These are phyloP conservation scores for Lignosus rhinocerotis DNA, from an alignment of 1,284 basidiomycete species.

Conservation along the genomic window DNA sequence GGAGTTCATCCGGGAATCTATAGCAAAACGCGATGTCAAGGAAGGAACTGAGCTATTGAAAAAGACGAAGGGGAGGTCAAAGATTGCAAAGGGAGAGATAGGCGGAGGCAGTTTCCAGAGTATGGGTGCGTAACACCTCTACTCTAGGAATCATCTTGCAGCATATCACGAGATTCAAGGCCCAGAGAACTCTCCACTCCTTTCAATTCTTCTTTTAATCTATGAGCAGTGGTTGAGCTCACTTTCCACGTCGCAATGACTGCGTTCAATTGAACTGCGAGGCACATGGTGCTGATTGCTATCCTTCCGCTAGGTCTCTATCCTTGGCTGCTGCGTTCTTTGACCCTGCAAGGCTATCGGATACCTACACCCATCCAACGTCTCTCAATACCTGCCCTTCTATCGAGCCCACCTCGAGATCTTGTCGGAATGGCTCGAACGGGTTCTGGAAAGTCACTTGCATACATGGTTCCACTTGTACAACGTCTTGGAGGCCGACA, in stretches of 20 bases:
- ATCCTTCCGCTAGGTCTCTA: conserved; percentile 70
- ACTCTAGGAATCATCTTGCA: neutral
- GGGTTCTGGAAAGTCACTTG: conserved; percentile 97
- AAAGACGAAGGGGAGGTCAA: conserved; percentile 67
- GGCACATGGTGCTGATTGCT: neutral
- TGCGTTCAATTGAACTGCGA: too few species aligned
- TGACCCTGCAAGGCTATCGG: conserved; percentile 92
- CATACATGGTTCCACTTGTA: conserved; percentile 92
- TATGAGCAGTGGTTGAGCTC: too few species aligned
- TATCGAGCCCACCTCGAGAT: conserved; percentile 87
- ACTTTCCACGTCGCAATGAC: too few species aligned
- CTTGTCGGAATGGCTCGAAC: conserved; percentile 99
- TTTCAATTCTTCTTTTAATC: too few species aligned
- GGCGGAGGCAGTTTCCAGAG: conserved; percentile 86
- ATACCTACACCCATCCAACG: conserved; percentile 97
- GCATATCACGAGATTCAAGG: too few species aligned
- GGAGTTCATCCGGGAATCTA: conserved; percentile 63
- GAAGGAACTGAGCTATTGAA: conserved; percentile 70
- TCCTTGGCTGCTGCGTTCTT: conserved; percentile 80
- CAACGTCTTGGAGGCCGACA: conserved; percentile 86
- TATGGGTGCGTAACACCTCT: conserved; percentile 63
- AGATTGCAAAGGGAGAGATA: conserved; percentile 67
- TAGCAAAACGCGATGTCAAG: conserved; percentile 67
- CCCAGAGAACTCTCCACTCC: too few species aligned
- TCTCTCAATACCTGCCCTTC: conserved; percentile 83